A percentile compares a stretch with the other conserved stretches of the same genome.
Conservation (phyloP, 192 early-diverging fungal genomes). For the Backusella luteola region DNA sequence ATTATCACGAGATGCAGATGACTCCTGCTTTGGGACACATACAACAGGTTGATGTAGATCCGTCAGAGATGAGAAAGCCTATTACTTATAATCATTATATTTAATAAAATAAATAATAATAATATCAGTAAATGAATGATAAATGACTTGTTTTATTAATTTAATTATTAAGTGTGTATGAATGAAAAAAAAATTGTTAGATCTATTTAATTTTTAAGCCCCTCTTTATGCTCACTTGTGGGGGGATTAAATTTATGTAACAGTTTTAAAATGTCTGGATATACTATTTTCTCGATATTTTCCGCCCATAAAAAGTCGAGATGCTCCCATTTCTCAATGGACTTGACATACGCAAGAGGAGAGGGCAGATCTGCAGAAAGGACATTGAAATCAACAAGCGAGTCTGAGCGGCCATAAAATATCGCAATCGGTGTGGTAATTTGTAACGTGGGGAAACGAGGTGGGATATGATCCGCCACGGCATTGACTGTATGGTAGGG, state of each 20-base stretch:
- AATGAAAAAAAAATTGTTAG: not conserved
- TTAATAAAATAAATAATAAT: not conserved
- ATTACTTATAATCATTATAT: not conserved
- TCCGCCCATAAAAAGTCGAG: constrained; percentile 53
- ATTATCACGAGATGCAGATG: not conserved
- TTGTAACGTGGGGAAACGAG: constrained; percentile 71
- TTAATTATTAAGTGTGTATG: not conserved
- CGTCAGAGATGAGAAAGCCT: not conserved
- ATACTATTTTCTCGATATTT: constrained; percentile 44
- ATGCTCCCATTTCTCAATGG: constrained; percentile 81
- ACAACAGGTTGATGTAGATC: not conserved
- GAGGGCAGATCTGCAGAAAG: constrained; percentile 49
- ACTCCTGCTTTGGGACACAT: not conserved
- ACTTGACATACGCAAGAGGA: constrained; percentile 55
- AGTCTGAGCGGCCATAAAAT: constrained; percentile 89
- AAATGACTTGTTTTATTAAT: not conserved
- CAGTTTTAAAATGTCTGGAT: constrained; percentile 43
- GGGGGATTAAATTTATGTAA: constrained; percentile 36
- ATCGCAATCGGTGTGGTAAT: constrained; percentile 84
- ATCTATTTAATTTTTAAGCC: constrained; percentile 1
- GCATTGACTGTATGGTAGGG: constrained; percentile 46
- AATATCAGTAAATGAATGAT: not conserved
- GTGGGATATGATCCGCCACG: constrained; percentile 58
- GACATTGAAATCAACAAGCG: constrained; percentile 72
- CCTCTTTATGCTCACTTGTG: not conserved